Evolutionary conservation across 2,329 filamentous ascomycete species (phyloP), one percentile per base, ranked within the genome.

Genomic region (Colletotrichum tabaci): DNA sequence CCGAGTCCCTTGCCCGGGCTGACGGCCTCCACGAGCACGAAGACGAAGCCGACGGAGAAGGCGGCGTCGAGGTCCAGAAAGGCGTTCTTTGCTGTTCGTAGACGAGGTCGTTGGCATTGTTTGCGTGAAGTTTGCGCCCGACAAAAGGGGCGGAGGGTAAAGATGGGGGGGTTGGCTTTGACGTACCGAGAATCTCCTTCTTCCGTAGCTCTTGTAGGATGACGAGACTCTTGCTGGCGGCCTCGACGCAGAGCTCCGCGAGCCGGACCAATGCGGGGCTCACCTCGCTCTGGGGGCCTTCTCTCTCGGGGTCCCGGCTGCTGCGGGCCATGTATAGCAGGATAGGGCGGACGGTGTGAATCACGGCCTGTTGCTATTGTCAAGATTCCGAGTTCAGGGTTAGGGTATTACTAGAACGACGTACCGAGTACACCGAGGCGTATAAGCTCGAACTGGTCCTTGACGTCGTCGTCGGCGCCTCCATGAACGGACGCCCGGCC

Each of bases 1-100:
- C 70, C 70, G 0, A 69, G 52, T 4, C 46, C 40, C n/a, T 72
- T 70, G 3, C 61, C 61, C 0, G 52, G 66, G 16, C 70, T 66
- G n/a, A 72, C 70, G 42, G 57, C 57, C 30, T 72, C 66, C 10
- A 72, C 70, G 4, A 72, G 70, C 30, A 72, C 70, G 1, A 72
- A 72, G 2, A 72, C 61, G 61, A 52, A 72, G 0, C 66, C 70
- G 30, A 70, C 61, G 9, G 66, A 72, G 42, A 72, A 72, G 1
- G 62, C 49, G 2, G 66, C 61, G 21, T 72, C 70, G 3, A 72
- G 56, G 44, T 72, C 70, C 4, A 70, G 26, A 1, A 70, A 72
- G 1, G 61, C 66, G 15, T 69, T 69, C n/a, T 70, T 72, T 13
- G 70, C 67, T 70, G 40, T 7, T 16, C 6, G 23, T 7, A 21